These are phyloP conservation scores for Flaveria sonorensis DNA, from an alignment of 129 eudicot genomes.

Conservation along the genomic window DNA sequence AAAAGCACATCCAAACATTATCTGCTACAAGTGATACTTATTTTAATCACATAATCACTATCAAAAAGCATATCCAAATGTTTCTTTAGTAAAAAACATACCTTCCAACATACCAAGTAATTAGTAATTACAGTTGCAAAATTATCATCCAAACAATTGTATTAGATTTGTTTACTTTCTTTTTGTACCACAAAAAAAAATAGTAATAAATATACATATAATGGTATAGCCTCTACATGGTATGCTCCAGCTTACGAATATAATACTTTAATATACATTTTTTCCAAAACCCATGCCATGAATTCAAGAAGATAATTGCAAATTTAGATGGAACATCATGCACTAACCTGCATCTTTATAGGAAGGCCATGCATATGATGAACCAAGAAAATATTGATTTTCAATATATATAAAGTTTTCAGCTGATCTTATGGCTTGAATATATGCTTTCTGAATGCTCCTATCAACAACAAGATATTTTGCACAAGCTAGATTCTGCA, in stretches of 20 bases:
- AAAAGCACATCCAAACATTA: neutral
- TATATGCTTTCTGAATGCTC: constrained; percentile 79
- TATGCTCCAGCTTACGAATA: neutral
- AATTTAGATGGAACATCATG: constrained; percentile 7
- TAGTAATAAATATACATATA: neutral
- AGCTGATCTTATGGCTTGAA: constrained; percentile 80
- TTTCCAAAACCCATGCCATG: neutral
- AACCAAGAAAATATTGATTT: constrained; percentile 92
- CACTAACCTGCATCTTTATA: constrained; percentile 60
- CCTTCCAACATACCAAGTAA: neutral
- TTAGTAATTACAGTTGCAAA: neutral
- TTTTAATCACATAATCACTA: neutral
- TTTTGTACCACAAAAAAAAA: neutral
- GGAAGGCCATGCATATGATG: constrained; percentile 84
- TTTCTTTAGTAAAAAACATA: too few species aligned
- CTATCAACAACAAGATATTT: constrained; percentile 70
- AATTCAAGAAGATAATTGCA: neutral
- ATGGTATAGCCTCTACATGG: neutral
- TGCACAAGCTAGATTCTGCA: constrained; percentile 66
- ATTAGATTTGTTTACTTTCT: too few species aligned
- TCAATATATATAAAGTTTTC: constrained; percentile 84
- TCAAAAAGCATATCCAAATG: neutral
- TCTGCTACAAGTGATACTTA: neutral
- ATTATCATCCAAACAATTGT: neutral
- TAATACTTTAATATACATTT: too few species aligned